Percentiles rank a stretch among this genome's conserved stretches.
phyloP scores from a whole-genome alignment of 208 protist species.

The Leishmania major region DNA sequence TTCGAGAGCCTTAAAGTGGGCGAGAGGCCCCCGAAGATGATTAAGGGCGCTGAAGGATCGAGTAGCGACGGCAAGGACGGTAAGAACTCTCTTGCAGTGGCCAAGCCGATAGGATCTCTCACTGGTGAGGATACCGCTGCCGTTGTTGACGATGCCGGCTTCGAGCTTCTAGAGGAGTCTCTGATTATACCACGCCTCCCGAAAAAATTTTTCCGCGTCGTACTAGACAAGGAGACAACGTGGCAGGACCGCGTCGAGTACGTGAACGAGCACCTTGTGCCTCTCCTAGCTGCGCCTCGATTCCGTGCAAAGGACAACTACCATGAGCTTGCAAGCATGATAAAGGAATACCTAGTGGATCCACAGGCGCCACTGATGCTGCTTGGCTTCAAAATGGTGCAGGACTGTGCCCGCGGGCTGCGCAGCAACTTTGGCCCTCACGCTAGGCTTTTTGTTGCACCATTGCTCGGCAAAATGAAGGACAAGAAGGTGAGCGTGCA shows the following conservation, averaged over 20 bases:
- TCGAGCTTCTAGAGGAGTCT: constrained; percentile 61
- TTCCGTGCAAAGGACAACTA: constrained; percentile 84
- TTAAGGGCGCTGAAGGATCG: constrained; percentile 18
- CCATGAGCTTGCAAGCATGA: constrained; percentile 76
- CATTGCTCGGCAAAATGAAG: constrained; percentile 90
- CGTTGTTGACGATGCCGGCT: constrained; percentile 55
- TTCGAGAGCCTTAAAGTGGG: constrained; percentile 56
- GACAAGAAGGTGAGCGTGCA: constrained; percentile 90
- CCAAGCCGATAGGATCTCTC: constrained; percentile 32
- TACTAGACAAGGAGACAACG: constrained; percentile 69
- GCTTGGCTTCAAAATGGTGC: constrained; percentile 84
- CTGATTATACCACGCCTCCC: constrained; percentile 67
- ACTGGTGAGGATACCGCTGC: constrained; percentile 9
- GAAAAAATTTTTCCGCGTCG: constrained; percentile 71
- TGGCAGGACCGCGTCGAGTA: constrained; percentile 81
- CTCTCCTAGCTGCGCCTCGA: constrained; percentile 61
- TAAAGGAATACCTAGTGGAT: constrained; percentile 75
- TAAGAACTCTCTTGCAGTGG: not conserved
- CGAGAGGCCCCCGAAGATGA: constrained; percentile 32
- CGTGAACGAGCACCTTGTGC: constrained; percentile 68
- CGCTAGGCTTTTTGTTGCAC: constrained; percentile 47
- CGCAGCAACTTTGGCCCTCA: constrained; percentile 57
- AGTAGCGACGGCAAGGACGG: not conserved
- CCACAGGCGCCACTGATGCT: constrained; percentile 88
- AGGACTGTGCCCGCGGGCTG: constrained; percentile 74